Conservation (phyloP, 2,329 filamentous ascomycete species). For the Trichoderma sp. region DNA sequence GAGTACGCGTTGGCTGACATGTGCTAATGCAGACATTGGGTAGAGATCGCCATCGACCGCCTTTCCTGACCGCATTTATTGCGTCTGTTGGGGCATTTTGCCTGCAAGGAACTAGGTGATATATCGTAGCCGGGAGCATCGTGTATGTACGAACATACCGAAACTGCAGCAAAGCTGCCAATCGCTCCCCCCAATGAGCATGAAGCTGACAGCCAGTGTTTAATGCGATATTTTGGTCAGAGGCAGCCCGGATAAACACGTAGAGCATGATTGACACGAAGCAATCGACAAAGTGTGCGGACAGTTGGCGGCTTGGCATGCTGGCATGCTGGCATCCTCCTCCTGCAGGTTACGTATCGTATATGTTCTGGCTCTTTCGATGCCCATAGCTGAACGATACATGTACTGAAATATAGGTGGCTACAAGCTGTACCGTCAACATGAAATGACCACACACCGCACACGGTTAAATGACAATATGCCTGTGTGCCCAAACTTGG, state of each 20-base stretch:
- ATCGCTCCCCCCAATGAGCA: not conserved
- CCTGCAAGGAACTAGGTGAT: not conserved
- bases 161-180: not conserved
- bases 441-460: not conserved
- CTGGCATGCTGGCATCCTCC: not conserved
- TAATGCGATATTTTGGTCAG: not conserved
- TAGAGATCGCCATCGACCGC: constrained; percentile 14
- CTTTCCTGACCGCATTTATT: constrained; percentile 14
- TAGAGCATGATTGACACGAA: not conserved
- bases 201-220: not conserved
- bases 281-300: not conserved
- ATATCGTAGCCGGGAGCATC: not conserved
- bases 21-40: not conserved
- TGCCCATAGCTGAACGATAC: not conserved
- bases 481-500: not conserved
- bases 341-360: not conserved
- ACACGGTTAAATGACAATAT: not conserved
- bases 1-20: not conserved
- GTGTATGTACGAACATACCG: not conserved
- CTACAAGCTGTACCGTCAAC: not conserved
- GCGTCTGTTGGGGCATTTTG: constrained; percentile 1
- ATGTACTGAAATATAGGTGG: not conserved
- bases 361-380: not conserved
- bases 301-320: not conserved
- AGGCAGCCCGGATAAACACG: not conserved